These are phyloP conservation scores for Ligustrum vulgare DNA, from an alignment of 257 asterid species.

Conservation along the genomic window DNA sequence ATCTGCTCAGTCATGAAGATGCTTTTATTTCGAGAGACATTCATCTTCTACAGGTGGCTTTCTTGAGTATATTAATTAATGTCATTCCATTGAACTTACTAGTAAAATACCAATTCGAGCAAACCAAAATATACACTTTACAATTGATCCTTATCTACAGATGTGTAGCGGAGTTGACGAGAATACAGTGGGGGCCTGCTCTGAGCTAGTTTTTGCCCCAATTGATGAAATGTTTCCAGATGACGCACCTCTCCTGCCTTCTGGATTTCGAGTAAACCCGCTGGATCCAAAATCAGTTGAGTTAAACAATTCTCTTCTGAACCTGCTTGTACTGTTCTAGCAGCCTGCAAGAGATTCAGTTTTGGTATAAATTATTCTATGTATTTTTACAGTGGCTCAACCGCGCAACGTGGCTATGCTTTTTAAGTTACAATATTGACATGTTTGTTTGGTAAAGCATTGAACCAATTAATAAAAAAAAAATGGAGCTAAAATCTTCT, in stretches of 20 bases:
- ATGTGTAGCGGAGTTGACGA: conserved; percentile 95
- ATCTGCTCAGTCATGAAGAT: conserved; percentile 74
- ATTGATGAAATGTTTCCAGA: conserved; percentile 97
- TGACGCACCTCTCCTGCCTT: conserved; percentile 83
- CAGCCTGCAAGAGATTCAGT: neutral
- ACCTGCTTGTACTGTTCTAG: neutral
- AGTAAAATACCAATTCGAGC: neutral
- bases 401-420: neutral
- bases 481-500: neutral
- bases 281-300: conserved; percentile 85
- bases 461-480: neutral
- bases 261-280: conserved; percentile 94
- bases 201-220: conserved; percentile 95
- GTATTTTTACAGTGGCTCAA: neutral
- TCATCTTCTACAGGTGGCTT: conserved; percentile 80
- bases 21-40: conserved; percentile 79
- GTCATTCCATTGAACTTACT: neutral
- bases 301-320: conserved; percentile 16
- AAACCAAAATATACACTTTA: conserved; percentile 15
- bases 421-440: neutral
- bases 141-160: conserved; percentile 41
- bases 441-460: neutral
- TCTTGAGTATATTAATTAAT: conserved; percentile 13
- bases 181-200: conserved; percentile 82
- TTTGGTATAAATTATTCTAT: too few species aligned